Evolutionary conservation across 1,284 basidiomycete genomes (phyloP).

Genomic region (Coniophora puteana): DNA sequence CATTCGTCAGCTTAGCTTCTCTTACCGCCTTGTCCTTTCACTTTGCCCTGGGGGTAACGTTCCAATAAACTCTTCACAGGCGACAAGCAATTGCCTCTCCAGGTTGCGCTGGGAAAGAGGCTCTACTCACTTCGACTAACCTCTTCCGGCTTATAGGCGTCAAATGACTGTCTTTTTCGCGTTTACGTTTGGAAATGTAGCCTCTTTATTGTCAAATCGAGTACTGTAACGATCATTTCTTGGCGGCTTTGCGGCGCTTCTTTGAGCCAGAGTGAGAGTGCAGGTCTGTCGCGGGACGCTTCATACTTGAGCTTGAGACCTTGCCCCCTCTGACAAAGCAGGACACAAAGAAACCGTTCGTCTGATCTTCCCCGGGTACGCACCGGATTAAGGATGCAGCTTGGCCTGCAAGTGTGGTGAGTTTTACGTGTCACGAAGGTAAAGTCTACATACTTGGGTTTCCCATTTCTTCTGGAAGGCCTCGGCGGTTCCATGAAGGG

Average conservation of each 20-base stretch:
- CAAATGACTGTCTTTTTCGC: too few species aligned
- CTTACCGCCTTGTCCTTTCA: slow-evolving; percentile 1
- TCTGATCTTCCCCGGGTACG: slow-evolving; percentile 79
- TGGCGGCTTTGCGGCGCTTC: too few species aligned
- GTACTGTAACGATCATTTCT: too few species aligned
- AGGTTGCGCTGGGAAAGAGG: slow-evolving; percentile 21
- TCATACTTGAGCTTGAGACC: too few species aligned
- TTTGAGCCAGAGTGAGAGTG: too few species aligned
- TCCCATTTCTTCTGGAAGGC: slow-evolving; percentile 60
- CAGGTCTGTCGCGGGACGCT: slow-evolving; percentile 11
- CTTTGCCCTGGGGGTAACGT: too few species aligned
- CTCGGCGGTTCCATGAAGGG: slow-evolving; percentile 78
- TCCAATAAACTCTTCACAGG: slow-evolving; percentile 18
- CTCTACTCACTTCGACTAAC: slow-evolving; percentile 34
- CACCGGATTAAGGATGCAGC: slow-evolving; percentile 80
- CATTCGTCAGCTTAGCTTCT: slow-evolving; percentile 3
- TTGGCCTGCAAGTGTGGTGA: slow-evolving; percentile 40
- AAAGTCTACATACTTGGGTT: slow-evolving; percentile 34
- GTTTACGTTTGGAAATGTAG: too few species aligned
- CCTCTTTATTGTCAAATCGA: too few species aligned
- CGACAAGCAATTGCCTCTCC: slow-evolving; percentile 17
- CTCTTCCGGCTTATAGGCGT: slow-evolving; percentile 32
- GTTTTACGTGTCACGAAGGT: slow-evolving; percentile 1
- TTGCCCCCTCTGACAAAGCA: slow-evolving; percentile 58
- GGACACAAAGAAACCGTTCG: slow-evolving; percentile 94